Base-by-base conservation (phyloP, 2,329 filamentous ascomycete species). In the Paramyrothecium sp. region DNA sequence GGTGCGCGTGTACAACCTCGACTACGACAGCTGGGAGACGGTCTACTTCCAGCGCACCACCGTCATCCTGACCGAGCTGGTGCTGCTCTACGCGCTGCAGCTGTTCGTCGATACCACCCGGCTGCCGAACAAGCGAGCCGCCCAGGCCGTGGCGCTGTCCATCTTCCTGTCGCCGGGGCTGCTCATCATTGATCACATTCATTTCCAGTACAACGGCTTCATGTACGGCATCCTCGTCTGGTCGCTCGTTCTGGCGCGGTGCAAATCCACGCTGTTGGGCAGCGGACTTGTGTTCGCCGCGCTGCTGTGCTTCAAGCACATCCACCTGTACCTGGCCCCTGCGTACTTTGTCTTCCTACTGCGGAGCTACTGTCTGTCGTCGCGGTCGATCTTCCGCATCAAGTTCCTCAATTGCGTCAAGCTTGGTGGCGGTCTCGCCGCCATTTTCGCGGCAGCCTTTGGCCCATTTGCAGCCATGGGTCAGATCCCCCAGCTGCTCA, bases 131-230 rank as follows among this genome's bases (percentile, higher is more conserved):
- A 92, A 87, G 69, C 87, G 86, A 49, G 87, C 91, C 51, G 89
- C 92, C 12, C 92, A 97, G 69, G 91, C 90, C 22, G 91, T 90
- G 51, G 92, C 93, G 22, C 81, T 98, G 56, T 97, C 94, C 1
- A 88, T 99, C 58, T 79, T 98, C 3, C 84, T 98, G 13, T 98
- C 93, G 0, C 95, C 95, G 0, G 95, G 94, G 2, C 84, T 99
- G 38, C 81, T 99, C 59, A 96, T 99, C 71, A 98, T 99, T 72
- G 95, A 99, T 70, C 95, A 99, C 72, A 94, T 97, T 62, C 93
- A 97, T 73, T 99, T 99, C 73, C 95, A 99, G 79, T 99, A 99
- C 79, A 99, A 99, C 78, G 94, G 95, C 46, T 92, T 93, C 75
- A 86, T 99, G 75, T 99, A 98, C 71, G 95, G 95, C 41, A 79